These are phyloP conservation scores for Betula pendula DNA, from an alignment of 306 rosid species.

Conservation along the genomic window DNA sequence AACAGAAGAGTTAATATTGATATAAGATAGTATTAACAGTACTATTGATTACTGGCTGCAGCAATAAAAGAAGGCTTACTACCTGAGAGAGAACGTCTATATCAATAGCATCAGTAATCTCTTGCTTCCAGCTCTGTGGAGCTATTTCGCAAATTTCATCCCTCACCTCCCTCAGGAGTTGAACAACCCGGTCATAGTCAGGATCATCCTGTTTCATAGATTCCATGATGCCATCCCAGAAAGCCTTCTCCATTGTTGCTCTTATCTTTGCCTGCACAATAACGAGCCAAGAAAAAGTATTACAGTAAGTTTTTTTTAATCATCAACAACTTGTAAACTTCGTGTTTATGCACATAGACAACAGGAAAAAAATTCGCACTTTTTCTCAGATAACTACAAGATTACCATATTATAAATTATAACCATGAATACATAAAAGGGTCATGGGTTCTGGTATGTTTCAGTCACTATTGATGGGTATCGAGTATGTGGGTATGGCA, in stretches of 20 bases:
- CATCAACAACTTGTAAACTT: background rate
- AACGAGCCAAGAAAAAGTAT: slow-evolving; percentile 4
- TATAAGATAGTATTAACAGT: slow-evolving; percentile 11
- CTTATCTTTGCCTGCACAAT: slow-evolving; percentile 65
- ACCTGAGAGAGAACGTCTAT: slow-evolving; percentile 79
- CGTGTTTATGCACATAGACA: background rate
- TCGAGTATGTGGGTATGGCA: background rate
- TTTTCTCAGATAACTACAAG: background rate
- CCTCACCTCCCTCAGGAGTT: slow-evolving; percentile 79
- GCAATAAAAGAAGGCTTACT: slow-evolving; percentile 21
- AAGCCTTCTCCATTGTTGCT: slow-evolving; percentile 82
- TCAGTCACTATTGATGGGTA: background rate
- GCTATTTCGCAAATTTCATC: slow-evolving; percentile 86
- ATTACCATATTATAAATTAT: background rate
- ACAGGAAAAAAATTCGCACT: background rate
- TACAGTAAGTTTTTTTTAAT: background rate
- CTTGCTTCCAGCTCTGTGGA: slow-evolving; percentile 82
- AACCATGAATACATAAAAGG: background rate
- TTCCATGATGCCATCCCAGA: slow-evolving; percentile 86
- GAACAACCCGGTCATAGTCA: slow-evolving; percentile 68
- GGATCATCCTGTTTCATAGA: slow-evolving; percentile 65
- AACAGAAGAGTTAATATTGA: slow-evolving; percentile 15
- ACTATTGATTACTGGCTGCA: slow-evolving; percentile 18
- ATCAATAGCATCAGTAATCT: slow-evolving; percentile 72
- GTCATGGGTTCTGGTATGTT: background rate